Percentiles rank a stretch among this genome's conserved stretches.
phyloP scores from a whole-genome alignment of 305 asterid species.

The Fraxinus nigra region DNA sequence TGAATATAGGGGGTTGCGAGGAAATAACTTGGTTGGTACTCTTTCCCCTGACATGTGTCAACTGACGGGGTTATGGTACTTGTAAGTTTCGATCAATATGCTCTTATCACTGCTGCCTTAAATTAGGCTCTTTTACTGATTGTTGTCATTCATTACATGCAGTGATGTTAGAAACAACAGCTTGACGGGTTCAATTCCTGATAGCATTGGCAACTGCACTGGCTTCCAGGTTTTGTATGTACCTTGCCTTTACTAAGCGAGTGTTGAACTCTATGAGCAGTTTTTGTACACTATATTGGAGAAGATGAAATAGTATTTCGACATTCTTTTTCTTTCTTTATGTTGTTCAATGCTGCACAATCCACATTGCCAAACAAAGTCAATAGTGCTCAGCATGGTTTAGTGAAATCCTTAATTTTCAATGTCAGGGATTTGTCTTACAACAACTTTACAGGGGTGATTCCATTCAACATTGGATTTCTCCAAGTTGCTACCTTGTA shows the following conservation, averaged over 20 bases:
- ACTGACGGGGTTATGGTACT: constrained; percentile 93
- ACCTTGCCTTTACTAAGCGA: constrained; percentile 17
- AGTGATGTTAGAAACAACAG: constrained; percentile 97
- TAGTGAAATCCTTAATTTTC: not conserved
- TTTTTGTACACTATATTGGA: not conserved
- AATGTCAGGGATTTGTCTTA: constrained; percentile 80
- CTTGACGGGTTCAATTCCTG: constrained; percentile 84
- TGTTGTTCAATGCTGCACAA: not conserved
- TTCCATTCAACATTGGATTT: constrained; percentile 94
- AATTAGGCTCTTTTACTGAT: not conserved
- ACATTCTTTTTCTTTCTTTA: constrained; percentile 4
- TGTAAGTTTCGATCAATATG: constrained; percentile 51
- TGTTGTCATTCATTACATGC: constrained; percentile 5
- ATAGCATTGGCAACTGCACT: constrained; percentile 84
- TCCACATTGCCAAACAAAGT: not conserved
- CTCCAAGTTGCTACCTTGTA: constrained; percentile 91
- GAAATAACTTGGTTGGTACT: constrained; percentile 77
- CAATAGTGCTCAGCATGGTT: not conserved
- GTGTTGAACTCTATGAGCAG: not conserved
- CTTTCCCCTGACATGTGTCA: constrained; percentile 95
- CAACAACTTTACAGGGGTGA: constrained; percentile 68
- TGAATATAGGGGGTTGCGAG: constrained; percentile 69
- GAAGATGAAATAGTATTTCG: not conserved
- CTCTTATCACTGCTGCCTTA: not conserved
- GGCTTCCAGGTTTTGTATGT: constrained; percentile 99